phyloP scores from a whole-genome alignment of 2,329 filamentous ascomycete species.

The Aurifilum marmelostoma region DNA sequence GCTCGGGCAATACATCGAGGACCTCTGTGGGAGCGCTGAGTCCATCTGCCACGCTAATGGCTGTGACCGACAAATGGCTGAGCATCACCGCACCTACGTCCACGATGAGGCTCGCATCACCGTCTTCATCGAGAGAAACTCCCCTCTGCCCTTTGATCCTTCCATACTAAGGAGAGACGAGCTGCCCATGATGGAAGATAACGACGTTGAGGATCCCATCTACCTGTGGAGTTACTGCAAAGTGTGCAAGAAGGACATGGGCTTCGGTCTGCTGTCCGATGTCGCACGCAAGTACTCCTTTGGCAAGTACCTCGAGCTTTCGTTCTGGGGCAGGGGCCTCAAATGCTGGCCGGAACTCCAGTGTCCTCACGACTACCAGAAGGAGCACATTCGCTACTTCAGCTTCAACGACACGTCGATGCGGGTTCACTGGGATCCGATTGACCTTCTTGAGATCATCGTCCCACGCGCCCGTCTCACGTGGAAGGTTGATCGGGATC shows the following conservation, averaged over 20 bases:
- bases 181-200: slow-evolving; percentile 44
- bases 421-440: slow-evolving; percentile 88
- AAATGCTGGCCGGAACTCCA: slow-evolving; percentile 69
- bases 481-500: slow-evolving; percentile 96
- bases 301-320: slow-evolving; percentile 95
- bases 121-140: slow-evolving; percentile 76
- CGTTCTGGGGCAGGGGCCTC: slow-evolving; percentile 90
- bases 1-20: slow-evolving; percentile 92
- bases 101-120: slow-evolving; percentile 94
- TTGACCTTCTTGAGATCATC: slow-evolving; percentile 91
- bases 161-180: slow-evolving; percentile 56
- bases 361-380: slow-evolving; percentile 90
- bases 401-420: slow-evolving; percentile 84
- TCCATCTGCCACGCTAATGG: slow-evolving; percentile 80
- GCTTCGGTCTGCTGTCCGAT: slow-evolving; percentile 87
- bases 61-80: slow-evolving; percentile 85
- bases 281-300: slow-evolving; percentile 98
- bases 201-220: slow-evolving; percentile 63
- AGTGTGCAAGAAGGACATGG: slow-evolving; percentile 86
- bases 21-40: slow-evolving; percentile 76
- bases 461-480: slow-evolving; percentile 89
- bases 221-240: slow-evolving; percentile 99
- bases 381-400: slow-evolving; percentile 91
- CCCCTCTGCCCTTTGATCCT: slow-evolving; percentile 50
- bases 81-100: slow-evolving; percentile 96